phyloP scores from a whole-genome alignment of 1,284 basidiomycete genomes.

The Sporisorium exsertum region DNA sequence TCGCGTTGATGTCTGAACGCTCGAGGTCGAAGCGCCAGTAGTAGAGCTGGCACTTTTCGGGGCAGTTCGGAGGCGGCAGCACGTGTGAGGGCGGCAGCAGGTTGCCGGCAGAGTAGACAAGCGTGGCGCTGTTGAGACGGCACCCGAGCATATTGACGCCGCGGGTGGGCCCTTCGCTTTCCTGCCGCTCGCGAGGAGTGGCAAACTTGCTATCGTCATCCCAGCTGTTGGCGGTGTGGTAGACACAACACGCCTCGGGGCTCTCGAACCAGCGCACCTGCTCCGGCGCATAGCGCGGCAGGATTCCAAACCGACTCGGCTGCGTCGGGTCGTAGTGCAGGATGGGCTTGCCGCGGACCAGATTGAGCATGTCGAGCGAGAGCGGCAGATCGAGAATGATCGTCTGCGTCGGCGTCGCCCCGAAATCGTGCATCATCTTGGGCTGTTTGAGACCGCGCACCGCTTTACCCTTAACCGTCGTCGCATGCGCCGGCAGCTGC shows the following conservation, averaged over 20 bases:
- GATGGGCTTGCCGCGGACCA: slow-evolving; percentile 71
- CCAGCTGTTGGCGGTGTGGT: slow-evolving; percentile 73
- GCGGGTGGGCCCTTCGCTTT: background rate
- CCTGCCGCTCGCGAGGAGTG: slow-evolving; percentile 3
- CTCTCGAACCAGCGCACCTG: slow-evolving; percentile 70
- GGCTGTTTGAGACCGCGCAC: slow-evolving; percentile 63
- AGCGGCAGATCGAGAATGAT: slow-evolving; percentile 73
- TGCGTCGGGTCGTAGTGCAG: slow-evolving; percentile 71
- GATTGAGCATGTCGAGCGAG: slow-evolving; percentile 72
- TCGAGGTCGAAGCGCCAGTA: slow-evolving; percentile 71
- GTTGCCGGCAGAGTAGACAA: slow-evolving; percentile 72
- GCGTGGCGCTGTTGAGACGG: slow-evolving; percentile 71
- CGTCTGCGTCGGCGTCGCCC: slow-evolving; percentile 69
- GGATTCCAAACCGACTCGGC: slow-evolving; percentile 71
- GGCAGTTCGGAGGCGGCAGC: slow-evolving; percentile 64
- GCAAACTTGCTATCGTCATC: slow-evolving; percentile 64
- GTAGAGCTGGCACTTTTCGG: slow-evolving; percentile 71
- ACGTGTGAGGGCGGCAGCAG: slow-evolving; percentile 65
- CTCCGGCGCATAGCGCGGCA: slow-evolving; percentile 70
- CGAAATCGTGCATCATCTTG: slow-evolving; percentile 73
- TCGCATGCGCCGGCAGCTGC: slow-evolving; percentile 3
- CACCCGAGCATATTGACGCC: slow-evolving; percentile 71
- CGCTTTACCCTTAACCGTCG: slow-evolving; percentile 49
- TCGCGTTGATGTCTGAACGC: slow-evolving; percentile 15
- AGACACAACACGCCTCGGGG: slow-evolving; percentile 71